Conservation (phyloP, 1,284 basidiomycete genomes). For the Anthracocystis panici-leucophaei region DNA sequence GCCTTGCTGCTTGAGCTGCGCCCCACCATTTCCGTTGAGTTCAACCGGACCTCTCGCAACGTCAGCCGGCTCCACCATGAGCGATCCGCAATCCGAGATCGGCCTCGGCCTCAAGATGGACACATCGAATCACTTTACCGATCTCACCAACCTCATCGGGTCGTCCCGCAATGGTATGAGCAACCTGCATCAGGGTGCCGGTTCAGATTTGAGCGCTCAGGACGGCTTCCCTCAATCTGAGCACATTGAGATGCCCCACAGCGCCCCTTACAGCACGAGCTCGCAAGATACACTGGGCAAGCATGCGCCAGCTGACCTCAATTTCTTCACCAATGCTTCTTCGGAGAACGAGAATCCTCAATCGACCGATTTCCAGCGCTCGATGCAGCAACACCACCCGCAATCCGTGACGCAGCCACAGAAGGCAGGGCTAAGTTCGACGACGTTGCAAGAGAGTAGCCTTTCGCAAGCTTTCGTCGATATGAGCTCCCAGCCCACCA, state of each 20-base stretch:
- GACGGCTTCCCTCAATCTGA: conserved; percentile 1
- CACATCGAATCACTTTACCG: conserved; percentile 27
- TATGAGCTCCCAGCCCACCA: conserved; percentile 4
- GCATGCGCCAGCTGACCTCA: conserved; percentile 12
- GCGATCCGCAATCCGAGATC: conserved; percentile 11
- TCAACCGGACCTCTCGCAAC: not conserved
- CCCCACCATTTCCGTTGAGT: not conserved
- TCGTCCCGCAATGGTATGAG: conserved; percentile 11
- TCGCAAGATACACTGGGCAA: conserved; percentile 23
- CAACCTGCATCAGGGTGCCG: not conserved
- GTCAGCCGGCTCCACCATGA: conserved; percentile 8
- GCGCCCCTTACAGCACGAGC: conserved; percentile 13
- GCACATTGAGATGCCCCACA: conserved; percentile 7
- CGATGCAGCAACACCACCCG: conserved; percentile 8
- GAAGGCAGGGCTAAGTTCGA: not conserved
- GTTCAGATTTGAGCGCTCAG: not conserved
- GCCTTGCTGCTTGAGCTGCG: not conserved
- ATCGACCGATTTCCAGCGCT: not conserved
- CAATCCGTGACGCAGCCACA: conserved; percentile 2
- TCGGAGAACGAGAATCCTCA: not conserved
- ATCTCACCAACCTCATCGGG: conserved; percentile 32
- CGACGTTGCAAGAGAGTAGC: conserved; percentile 3
- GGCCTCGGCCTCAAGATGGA: conserved; percentile 39
- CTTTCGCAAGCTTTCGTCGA: conserved; percentile 24
- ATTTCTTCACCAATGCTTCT: conserved; percentile 4